These are phyloP conservation scores for Colletotrichum camelliae DNA, from an alignment of 2,329 filamentous ascomycete genomes.

Conservation along the genomic window DNA sequence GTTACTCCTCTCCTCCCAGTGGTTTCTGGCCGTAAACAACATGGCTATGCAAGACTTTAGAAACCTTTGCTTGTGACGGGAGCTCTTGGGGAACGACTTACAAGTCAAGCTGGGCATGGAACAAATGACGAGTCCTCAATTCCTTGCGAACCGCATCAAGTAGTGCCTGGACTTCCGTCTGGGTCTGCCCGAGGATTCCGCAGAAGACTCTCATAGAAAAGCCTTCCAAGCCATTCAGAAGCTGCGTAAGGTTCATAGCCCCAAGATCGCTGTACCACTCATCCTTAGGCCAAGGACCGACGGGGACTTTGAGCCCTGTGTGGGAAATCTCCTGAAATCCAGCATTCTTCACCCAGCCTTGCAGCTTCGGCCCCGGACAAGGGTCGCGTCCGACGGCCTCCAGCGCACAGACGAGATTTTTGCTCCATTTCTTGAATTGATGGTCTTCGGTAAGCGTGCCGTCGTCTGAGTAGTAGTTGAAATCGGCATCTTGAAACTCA, in stretches of 20 bases:
- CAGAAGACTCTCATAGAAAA: conserved; percentile 24
- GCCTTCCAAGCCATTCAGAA: conserved; percentile 26
- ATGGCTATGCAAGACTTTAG: background rate
- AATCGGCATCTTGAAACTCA: conserved; percentile 27
- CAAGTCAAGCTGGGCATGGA: conserved; percentile 25
- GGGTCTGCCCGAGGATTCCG: conserved; percentile 31
- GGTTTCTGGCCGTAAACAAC: conserved; percentile 18
- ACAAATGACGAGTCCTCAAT: conserved; percentile 30
- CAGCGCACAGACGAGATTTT: conserved; percentile 30
- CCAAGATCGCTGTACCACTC: conserved; percentile 26
- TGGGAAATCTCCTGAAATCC: conserved; percentile 41
- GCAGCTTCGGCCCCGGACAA: conserved; percentile 25
- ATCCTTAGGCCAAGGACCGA: conserved; percentile 35
- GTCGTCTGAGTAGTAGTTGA: conserved; percentile 25
- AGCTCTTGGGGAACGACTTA: background rate
- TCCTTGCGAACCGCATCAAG: conserved; percentile 31
- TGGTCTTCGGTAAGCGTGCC: conserved; percentile 19
- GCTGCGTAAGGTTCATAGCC: conserved; percentile 9
- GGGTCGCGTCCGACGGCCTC: background rate
- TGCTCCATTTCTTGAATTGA: conserved; percentile 15
- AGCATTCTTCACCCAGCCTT: conserved; percentile 34
- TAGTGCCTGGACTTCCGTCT: conserved; percentile 30
- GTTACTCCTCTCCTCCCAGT: background rate
- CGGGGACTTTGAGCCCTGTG: conserved; percentile 36
- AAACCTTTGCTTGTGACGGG: rapidly evolving